phyloP scores from a whole-genome alignment of 441 rosid species.

The Melianthus villosus region DNA sequence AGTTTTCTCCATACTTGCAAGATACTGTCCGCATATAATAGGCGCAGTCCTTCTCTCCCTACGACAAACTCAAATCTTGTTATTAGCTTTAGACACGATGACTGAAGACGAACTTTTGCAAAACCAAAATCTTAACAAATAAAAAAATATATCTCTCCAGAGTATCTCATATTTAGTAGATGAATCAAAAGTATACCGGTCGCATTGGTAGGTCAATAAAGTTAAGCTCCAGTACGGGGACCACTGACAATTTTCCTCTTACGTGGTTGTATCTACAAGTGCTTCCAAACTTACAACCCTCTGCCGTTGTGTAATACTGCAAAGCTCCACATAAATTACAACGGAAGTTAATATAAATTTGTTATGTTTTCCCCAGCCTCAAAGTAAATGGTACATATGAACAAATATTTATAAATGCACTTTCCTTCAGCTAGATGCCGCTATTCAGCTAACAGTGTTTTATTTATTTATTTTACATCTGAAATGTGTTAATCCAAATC shows the following conservation, averaged over 20 bases:
- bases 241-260: slow-evolving; percentile 16
- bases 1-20: slow-evolving; percentile 71
- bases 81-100: not conserved
- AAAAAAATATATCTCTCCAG: not conserved
- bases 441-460: too few species aligned
- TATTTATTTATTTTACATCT: too few species aligned
- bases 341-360: slow-evolving; percentile 4
- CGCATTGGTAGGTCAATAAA: slow-evolving; percentile 84
- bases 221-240: slow-evolving; percentile 44
- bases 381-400: too few species aligned
- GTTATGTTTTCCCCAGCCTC: slow-evolving; percentile 1
- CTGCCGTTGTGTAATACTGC: slow-evolving; percentile 80
- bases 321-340: slow-evolving; percentile 11
- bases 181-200: slow-evolving; percentile 20
- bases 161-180: not conserved
- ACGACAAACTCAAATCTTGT: slow-evolving; percentile 5
- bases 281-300: slow-evolving; percentile 88
- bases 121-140: not conserved
- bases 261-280: slow-evolving; percentile 76
- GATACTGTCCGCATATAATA: slow-evolving; percentile 90
- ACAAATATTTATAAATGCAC: too few species aligned
- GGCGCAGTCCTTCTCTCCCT: slow-evolving; percentile 79
- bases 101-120: not conserved
- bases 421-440: not conserved
- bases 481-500: too few species aligned